phyloP scores from a whole-genome alignment of 257 asterid species.

The Misopates orontium region DNA sequence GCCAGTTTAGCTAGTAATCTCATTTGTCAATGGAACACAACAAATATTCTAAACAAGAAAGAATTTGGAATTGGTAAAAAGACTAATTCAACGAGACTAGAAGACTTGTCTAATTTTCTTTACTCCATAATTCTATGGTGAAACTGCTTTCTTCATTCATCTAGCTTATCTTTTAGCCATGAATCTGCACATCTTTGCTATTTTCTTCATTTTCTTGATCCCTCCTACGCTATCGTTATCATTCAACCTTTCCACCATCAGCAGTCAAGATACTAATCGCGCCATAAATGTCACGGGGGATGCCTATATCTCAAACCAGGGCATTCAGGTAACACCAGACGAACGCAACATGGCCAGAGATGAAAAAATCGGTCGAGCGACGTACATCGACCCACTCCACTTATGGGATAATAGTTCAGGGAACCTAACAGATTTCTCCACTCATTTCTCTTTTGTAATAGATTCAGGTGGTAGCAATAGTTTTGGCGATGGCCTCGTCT shows the following conservation, averaged over 20 bases:
- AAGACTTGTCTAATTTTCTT: too few relatives aligned
- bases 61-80: too few relatives aligned
- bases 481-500: not conserved
- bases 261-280: not conserved
- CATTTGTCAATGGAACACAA: too few relatives aligned
- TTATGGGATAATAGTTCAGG: not conserved
- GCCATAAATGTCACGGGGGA: conserved; percentile 22
- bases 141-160: too few relatives aligned
- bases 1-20: too few relatives aligned
- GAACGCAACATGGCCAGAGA: not conserved
- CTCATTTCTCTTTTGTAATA: not conserved
- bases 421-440: not conserved
- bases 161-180: too few relatives aligned
- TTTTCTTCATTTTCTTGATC: not conserved
- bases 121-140: too few relatives aligned
- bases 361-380: not conserved
- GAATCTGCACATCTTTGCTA: not conserved
- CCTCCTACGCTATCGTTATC: conserved; percentile 28
- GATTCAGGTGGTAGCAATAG: not conserved
- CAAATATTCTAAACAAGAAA: too few relatives aligned
- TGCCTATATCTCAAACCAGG: conserved; percentile 29
- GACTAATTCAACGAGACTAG: too few relatives aligned
- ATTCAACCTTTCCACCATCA: conserved; percentile 31
- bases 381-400: not conserved
- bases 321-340: conserved; percentile 39